A percentile compares a stretch with the other conserved stretches of the same genome.
phyloP scores from a whole-genome alignment of 106 monocot species.

The Apostasia ramifera region DNA sequence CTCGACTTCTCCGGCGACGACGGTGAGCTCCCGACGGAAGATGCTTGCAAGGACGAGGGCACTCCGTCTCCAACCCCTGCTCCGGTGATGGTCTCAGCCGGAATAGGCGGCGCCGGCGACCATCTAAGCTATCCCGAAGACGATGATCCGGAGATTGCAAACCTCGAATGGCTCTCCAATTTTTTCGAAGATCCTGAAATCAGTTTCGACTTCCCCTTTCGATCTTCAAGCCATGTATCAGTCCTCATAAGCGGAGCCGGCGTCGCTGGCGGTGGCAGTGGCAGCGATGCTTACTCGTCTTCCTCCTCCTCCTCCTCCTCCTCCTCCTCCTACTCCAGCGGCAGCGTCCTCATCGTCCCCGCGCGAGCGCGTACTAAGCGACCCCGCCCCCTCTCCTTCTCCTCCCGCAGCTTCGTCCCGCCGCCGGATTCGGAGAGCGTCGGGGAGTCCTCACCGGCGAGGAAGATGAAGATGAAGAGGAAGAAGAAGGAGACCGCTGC shows the following conservation, averaged over 20 bases:
- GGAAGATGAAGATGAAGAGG: not conserved
- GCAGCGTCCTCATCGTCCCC: constrained; percentile 14
- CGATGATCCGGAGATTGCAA: constrained; percentile 36
- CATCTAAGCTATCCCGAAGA: not conserved
- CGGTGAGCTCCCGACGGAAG: constrained; percentile 14
- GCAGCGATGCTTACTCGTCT: constrained; percentile 5
- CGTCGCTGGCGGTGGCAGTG: not conserved
- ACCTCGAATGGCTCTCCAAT: constrained; percentile 74
- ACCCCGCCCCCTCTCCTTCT: constrained; percentile 36
- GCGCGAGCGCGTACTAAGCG: constrained; percentile 70
- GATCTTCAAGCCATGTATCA: constrained; percentile 62
- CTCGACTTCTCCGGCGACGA: constrained; percentile 44
- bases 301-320: constrained; percentile 18
- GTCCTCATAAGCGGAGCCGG: constrained; percentile 31
- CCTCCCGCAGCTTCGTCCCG: constrained; percentile 10
- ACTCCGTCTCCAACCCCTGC: not conserved
- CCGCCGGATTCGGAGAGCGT: constrained; percentile 21
- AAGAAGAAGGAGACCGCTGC: not conserved
- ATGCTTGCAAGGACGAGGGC: not conserved
- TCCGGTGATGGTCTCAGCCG: not conserved
- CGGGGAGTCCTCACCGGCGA: constrained; percentile 23
- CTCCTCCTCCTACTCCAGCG: constrained; percentile 21
- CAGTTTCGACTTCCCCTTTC: constrained; percentile 27
- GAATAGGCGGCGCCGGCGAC: not conserved
- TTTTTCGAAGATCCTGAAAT: constrained; percentile 64